Base-by-base conservation (phyloP, 2,329 filamentous ascomycete genomes). In the Periconia sp. region DNA sequence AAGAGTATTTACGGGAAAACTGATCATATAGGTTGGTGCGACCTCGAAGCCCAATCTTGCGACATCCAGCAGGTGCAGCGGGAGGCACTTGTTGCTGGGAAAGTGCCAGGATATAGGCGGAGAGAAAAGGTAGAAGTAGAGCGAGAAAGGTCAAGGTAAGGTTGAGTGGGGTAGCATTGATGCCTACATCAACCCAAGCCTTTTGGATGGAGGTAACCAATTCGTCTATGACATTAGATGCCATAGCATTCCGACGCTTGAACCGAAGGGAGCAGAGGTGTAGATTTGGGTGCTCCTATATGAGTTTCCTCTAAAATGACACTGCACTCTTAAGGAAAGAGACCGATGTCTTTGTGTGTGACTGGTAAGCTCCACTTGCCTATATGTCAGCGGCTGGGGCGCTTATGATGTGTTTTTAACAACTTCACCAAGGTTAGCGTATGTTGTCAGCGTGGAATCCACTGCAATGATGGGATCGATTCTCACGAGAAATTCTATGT, bases 11-110 rank as follows among this genome's bases (percentile, higher is more conserved):
- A 11, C 76, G 74, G 44, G 82, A 75, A 59, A 79, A 82, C 65
- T 86, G 82, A 64, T 87, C 84, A 27, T 71, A 62, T 3, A 86
- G 71, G 59, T 86, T 84, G 61, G 78, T 82, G 45, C 73, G 53
- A 63, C 75, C 57, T 71, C 71, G 19, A 40, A 84, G 65, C 15
- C 82, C 82, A 13, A 85, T 64, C 62, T 77, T 82, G 48, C 76
- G 74, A 61, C 83, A 85, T 52, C 82, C 82, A 54, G 66, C 55
- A 19, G 72, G 72, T 10, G 72, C 61, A 20, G 68, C 62, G 19
- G 50, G 41, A 30, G 50, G 57, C 3, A 44, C 47, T 27, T 68
- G 65, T 13, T 56, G 52, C 41, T 72, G 67, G 14, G 54, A 55
- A 40, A 64, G 48, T 33, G 63, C 61, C 17, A 72, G 52, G 27